Evolutionary conservation across 176 grass and related monocot genomes (phyloP), one percentile per base, ranked within the genome.

Genomic region (Zizania latifolia): DNA sequence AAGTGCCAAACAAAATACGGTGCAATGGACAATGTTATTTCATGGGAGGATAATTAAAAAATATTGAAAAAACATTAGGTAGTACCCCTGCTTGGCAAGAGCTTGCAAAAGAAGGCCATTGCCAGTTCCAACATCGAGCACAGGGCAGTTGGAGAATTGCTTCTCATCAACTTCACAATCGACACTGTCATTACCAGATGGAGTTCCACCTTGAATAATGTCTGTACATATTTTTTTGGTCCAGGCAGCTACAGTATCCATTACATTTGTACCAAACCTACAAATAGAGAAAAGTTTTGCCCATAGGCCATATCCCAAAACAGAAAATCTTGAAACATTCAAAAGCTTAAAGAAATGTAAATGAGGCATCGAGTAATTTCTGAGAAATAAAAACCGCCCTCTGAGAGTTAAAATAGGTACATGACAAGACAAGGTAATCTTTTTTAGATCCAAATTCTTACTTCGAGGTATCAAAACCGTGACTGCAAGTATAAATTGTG

Each of bases 221-320:
- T 72, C 80, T 37, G 23, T 12, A 38, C 91, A 94, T 31, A 94
- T 69, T 24, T 81, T 88, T 80, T 92, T 94, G 14, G 89, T 92
- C 95, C 95, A 99, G 77, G 68, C 36, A 67, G 87, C 92, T 81
- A 94, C 85, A 19, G 89, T 99, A 80, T 88, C 92, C 95, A 99
- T 99, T 70, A 99, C 95, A 87, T 99, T 82, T 46, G 62, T 69
- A 81, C 95, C 95, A 74, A 99, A 99, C 95, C 95, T 99, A 67
- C 30, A 34, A 88, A 56, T 53, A 78, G 6, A 73, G 14, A 72
- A 19, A 81, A 34, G 6, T n/a, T 81, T 5, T 75, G 12, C 4
- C 80, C 40, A 83, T 8, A n/a, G n/a, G n/a, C n/a, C n/a, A n/a
- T n/a, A 71, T 30, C 5, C 56, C 16, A 65, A 19, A 65, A 77